Evolutionary conservation across 2,329 filamentous ascomycete genomes (phyloP).

Genomic region (Ophioceras dolichostomum): DNA sequence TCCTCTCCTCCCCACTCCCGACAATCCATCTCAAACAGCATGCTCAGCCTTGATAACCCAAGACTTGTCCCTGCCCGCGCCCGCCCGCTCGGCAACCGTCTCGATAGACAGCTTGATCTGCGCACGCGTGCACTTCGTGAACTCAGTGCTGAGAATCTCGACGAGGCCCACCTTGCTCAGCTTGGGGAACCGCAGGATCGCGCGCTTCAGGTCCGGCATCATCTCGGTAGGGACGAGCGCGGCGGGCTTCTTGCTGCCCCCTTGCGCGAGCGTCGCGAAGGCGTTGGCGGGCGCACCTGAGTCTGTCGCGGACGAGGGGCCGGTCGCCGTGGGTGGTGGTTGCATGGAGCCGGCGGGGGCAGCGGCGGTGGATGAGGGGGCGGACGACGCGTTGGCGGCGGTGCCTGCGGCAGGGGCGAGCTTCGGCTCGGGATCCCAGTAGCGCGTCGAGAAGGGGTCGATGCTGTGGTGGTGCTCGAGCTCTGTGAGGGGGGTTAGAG

Average conservation of each 20-base stretch:
- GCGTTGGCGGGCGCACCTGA: too few relatives aligned
- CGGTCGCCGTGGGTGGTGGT: neutral
- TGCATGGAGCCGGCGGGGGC: slow-evolving; percentile 8
- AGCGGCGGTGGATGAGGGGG: neutral
- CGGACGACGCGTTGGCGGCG: neutral
- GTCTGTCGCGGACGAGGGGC: too few relatives aligned
- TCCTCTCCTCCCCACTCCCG: too few relatives aligned
- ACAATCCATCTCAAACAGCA: neutral
- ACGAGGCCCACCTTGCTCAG: slow-evolving; percentile 64
- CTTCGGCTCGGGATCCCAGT: slow-evolving; percentile 50
- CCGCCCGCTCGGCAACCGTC: slow-evolving; percentile 48
- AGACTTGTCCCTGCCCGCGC: slow-evolving; percentile 40
- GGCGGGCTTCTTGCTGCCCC: slow-evolving; percentile 12
- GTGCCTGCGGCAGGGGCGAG: slow-evolving; percentile 6
- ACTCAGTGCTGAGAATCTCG: slow-evolving; percentile 63
- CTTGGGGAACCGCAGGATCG: slow-evolving; percentile 43
- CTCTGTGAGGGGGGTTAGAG: slow-evolving; percentile 2
- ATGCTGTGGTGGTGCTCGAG: slow-evolving; percentile 45
- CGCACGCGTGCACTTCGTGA: slow-evolving; percentile 57
- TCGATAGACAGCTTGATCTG: slow-evolving; percentile 61
- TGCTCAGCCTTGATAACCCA: slow-evolving; percentile 37
- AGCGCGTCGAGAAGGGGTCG: slow-evolving; percentile 71
- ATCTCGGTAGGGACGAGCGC: slow-evolving; percentile 43
- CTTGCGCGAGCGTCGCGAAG: slow-evolving; percentile 6
- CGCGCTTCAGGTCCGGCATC: slow-evolving; percentile 53